These are phyloP conservation scores for Terfezia claveryi DNA, from an alignment of 495 filamentous ascomycete species.

Conservation along the genomic window DNA sequence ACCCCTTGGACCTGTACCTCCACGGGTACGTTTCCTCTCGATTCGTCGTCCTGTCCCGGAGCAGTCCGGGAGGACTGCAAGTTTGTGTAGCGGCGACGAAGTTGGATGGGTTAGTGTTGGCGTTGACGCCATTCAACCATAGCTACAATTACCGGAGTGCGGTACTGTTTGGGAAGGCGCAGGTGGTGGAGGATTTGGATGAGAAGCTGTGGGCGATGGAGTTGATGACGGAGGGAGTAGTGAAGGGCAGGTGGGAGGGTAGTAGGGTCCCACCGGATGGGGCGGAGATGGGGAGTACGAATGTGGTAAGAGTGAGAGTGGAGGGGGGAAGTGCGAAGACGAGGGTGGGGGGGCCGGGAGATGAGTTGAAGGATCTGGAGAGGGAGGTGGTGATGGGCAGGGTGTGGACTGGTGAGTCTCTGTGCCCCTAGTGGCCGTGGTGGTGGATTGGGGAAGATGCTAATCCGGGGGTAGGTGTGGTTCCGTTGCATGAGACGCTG, in stretches of 20 bases:
- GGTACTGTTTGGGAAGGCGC: constrained; percentile 53
- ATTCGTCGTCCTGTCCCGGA: constrained; percentile 45
- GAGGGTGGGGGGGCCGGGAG: constrained; percentile 41
- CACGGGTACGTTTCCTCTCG: constrained; percentile 74
- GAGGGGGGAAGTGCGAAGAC: constrained; percentile 60
- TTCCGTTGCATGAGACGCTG: constrained; percentile 44
- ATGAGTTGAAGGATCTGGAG: constrained; percentile 46
- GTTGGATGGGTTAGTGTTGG: constrained; percentile 54
- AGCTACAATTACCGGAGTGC: constrained; percentile 81
- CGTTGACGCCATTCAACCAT: constrained; percentile 53
- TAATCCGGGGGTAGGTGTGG: constrained; percentile 23
- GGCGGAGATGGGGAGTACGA: constrained; percentile 55
- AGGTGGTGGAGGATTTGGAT: constrained; percentile 36
- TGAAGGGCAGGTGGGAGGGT: constrained; percentile 44
- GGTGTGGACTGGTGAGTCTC: constrained; percentile 44
- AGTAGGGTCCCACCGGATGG: constrained; percentile 48
- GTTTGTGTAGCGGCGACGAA: constrained; percentile 45
- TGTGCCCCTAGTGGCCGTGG: too few relatives aligned
- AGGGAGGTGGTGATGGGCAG: constrained; percentile 34
- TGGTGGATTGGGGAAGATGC: too few relatives aligned
- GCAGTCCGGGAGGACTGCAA: constrained; percentile 22
- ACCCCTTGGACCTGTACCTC: constrained; percentile 58
- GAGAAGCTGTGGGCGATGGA: constrained; percentile 75
- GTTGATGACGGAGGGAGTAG: constrained; percentile 53
- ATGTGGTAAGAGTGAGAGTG: constrained; percentile 46